phyloP scores from a whole-genome alignment of 1,139 yeast species.

The Geotrichum reessii region DNA sequence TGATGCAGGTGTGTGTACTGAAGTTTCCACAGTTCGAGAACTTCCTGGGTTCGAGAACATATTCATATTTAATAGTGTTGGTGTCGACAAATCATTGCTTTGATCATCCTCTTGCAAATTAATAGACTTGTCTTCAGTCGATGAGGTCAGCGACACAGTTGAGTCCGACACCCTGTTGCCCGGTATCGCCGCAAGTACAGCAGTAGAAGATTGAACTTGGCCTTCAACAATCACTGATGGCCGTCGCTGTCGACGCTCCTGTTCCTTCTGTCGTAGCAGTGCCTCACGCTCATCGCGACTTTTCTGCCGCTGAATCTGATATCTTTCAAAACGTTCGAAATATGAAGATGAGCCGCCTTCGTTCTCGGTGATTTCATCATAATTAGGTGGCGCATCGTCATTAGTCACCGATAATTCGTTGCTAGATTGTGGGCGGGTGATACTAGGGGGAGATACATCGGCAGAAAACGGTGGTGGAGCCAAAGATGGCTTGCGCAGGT shows the following conservation, averaged over 20 bases:
- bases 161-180: not conserved
- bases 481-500: constrained; percentile 40
- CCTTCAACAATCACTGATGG: not conserved
- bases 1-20: not conserved
- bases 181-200: not conserved
- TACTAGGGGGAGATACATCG: constrained; percentile 37
- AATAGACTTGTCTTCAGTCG: not conserved
- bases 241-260: not conserved
- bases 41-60: not conserved
- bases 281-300: not conserved
- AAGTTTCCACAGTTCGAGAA: not conserved
- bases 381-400: constrained; percentile 25
- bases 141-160: not conserved
- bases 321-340: constrained; percentile 5
- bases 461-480: constrained; percentile 46
- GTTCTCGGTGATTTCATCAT: constrained; percentile 1
- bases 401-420: constrained; percentile 5
- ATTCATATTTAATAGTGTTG: not conserved
- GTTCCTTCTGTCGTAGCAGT: not conserved
- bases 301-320: constrained; percentile 1
- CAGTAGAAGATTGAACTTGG: not conserved
- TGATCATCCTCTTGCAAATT: not conserved
- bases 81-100: not conserved
- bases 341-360: constrained; percentile 3
- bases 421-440: not conserved